These are phyloP conservation scores for Coprinellus micaceus DNA, from an alignment of 768 basidiomycete genomes.

Conservation along the genomic window DNA sequence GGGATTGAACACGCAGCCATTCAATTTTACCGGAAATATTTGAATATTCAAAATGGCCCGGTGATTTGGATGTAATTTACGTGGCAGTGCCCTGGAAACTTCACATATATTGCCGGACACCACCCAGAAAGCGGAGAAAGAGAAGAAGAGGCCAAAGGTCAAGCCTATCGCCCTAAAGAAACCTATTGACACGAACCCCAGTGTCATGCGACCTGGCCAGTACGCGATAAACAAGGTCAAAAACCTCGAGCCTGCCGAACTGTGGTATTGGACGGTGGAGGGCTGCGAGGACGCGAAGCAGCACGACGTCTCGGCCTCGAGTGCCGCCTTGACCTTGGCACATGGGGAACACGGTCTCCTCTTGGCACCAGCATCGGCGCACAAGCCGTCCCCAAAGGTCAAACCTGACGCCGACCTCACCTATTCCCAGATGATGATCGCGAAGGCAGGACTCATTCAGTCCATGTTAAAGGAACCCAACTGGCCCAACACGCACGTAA, in stretches of 20 bases:
- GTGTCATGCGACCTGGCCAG: too few relatives aligned
- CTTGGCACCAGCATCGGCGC: too few relatives aligned
- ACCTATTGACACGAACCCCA: too few relatives aligned
- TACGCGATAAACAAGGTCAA: too few relatives aligned
- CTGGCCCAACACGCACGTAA: conserved; percentile 10
- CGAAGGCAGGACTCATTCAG: conserved; percentile 10
- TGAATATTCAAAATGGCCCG: too few relatives aligned
- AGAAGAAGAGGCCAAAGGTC: conserved; percentile 10
- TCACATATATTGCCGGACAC: too few relatives aligned
- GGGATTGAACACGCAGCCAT: too few relatives aligned
- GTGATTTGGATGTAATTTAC: too few relatives aligned
- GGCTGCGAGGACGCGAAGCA: conserved; percentile 8
- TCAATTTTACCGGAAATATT: too few relatives aligned
- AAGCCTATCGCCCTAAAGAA: conserved; percentile 3
- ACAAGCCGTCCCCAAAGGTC: too few relatives aligned
- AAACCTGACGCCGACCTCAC: conserved; percentile 16
- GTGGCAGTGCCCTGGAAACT: too few relatives aligned
- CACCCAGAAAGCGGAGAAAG: conserved; percentile 2
- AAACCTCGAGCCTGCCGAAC: conserved; percentile 9
- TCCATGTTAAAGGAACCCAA: not conserved
- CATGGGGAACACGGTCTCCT: too few relatives aligned
- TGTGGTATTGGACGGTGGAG: conserved; percentile 13
- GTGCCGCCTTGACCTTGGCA: conserved; percentile 6
- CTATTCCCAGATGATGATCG: conserved; percentile 17
- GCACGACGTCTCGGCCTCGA: not conserved